These are phyloP conservation scores for Sporisorium scitamineum DNA, from an alignment of 1,284 basidiomycete species.

Conservation along the genomic window DNA sequence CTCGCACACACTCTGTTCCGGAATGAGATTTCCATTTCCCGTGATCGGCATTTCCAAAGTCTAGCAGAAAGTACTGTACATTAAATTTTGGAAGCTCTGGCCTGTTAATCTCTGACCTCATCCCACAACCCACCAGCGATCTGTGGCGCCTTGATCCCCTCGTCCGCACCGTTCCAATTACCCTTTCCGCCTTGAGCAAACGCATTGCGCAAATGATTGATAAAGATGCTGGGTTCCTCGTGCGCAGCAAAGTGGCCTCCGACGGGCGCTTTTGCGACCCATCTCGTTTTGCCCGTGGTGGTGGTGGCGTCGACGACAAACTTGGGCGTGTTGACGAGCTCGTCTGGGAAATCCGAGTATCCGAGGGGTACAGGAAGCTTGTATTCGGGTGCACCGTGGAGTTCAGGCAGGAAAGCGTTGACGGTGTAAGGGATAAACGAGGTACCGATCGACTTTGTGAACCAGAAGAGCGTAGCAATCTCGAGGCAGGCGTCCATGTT, in stretches of 20 bases:
- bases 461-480: constrained; percentile 48
- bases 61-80: background rate
- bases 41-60: background rate
- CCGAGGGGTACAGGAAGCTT: constrained; percentile 47
- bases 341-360: constrained; percentile 56
- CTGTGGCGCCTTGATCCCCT: constrained; percentile 26
- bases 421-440: constrained; percentile 57
- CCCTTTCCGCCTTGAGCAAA: constrained; percentile 49
- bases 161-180: constrained; percentile 30
- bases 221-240: constrained; percentile 55
- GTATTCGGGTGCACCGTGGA: constrained; percentile 38
- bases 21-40: background rate
- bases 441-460: constrained; percentile 53
- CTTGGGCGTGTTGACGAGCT: constrained; percentile 52
- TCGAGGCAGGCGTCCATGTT: constrained; percentile 47
- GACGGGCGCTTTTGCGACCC: constrained; percentile 40
- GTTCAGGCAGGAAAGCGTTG: constrained; percentile 50
- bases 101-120: constrained; percentile 37
- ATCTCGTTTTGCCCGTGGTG: constrained; percentile 38
- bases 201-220: constrained; percentile 54
- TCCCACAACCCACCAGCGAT: constrained; percentile 54
- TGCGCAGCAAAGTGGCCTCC: constrained; percentile 62
- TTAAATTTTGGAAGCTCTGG: constrained; percentile 45
- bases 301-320: constrained; percentile 45
- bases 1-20: background rate